Base-by-base conservation (phyloP, 345 rosid species). In the Eucalyptus leucophloia region DNA sequence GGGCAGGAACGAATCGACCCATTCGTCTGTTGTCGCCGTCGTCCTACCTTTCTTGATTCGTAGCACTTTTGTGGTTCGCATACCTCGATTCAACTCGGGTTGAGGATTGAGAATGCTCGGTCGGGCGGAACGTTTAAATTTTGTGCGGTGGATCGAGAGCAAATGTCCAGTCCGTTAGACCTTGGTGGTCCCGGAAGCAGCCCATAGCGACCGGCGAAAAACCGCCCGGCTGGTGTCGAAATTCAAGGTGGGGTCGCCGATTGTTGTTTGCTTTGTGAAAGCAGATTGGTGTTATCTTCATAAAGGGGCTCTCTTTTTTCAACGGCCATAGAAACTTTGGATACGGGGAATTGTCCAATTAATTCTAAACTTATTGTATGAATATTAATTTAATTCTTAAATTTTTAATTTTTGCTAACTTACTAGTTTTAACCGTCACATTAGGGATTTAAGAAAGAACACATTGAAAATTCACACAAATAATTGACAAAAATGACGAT, bases 401-500 rank as follows among this genome's bases (percentile, higher is more conserved):
- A 0, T 15, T 15, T 65, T 0, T 0, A 0, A 65, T 14, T 30
- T 65, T 65, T 14, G 3, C 37, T 28, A 28, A 30, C 1, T 62
- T 62, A 62, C 1, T 62, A 62, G 1, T 30, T 1, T 16, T 13
- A 62, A 60, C 40, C 40, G 40, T 40, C 5, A 40, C 40, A 40
- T 40, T 40, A 40, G 40, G 40, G 40, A 40, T 40, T 40, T 40
- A 40, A 40, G 40, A 40, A 40, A 40, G 40, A 40, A 40, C 4
- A 40, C 40, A 40, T 40, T 40, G 4, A 40, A 40, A 40, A 40
- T 40, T 4, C 40, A 40, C 40, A 40, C 40, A 40, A 40, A 40
- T 40, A 62, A 62, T 14, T 15, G 3, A 0, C 1, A 0, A 0
- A 7, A n/a, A n/a, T 0, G 3, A 15, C 2, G 4, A 14, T 32